These are phyloP conservation scores for Phaseolus lunatus DNA, from an alignment of 306 rosid genomes.

Conservation along the genomic window DNA sequence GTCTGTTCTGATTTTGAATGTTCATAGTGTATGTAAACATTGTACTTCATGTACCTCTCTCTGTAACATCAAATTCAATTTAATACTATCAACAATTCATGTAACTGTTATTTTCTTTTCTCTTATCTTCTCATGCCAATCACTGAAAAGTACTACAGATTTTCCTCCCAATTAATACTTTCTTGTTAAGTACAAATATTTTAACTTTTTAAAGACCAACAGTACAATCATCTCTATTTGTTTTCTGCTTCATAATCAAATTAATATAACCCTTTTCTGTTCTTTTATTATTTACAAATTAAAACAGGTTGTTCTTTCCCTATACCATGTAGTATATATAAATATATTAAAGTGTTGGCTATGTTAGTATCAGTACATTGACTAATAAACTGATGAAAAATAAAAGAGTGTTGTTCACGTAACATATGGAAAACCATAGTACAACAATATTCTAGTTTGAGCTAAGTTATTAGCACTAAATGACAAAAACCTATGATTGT, in stretches of 20 bases:
- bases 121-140: too few relatives aligned
- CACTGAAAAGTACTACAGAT: background rate
- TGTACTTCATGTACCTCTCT: constrained; percentile 56
- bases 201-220: background rate
- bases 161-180: background rate
- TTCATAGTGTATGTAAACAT: constrained; percentile 17
- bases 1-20: constrained; percentile 36
- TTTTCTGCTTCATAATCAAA: background rate
- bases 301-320: too few relatives aligned
- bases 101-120: background rate
- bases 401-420: constrained; percentile 1
- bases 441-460: constrained; percentile 34
- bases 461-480: constrained; percentile 19
- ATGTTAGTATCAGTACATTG: background rate
- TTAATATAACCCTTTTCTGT: background rate
- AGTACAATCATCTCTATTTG: background rate
- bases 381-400: background rate
- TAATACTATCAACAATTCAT: background rate
- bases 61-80: constrained; percentile 36
- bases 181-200: constrained; percentile 6
- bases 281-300: background rate
- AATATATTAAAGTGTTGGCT: background rate
- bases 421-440: background rate
- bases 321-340: too few relatives aligned
- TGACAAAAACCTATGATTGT: constrained; percentile 38